A percentile compares a stretch with the other conserved stretches of the same genome.
phyloP scores from a whole-genome alignment of 2,329 filamentous ascomycete genomes.

The Clarireedia homoeocarpa region DNA sequence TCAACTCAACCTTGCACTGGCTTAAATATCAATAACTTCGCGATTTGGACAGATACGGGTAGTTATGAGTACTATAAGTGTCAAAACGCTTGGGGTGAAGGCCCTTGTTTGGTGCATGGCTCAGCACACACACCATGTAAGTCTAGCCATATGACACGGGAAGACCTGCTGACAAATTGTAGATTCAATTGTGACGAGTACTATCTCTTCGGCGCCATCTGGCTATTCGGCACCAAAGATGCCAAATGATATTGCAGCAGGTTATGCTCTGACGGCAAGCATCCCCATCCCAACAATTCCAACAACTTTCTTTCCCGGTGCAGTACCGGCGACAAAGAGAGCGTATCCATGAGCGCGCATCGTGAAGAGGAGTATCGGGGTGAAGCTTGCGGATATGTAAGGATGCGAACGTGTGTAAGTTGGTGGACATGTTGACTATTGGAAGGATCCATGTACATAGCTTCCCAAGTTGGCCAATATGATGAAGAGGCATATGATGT shows the following conservation, averaged over 20 bases:
- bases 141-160: neutral
- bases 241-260: constrained; percentile 8
- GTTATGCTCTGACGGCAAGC: constrained; percentile 5
- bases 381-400: neutral
- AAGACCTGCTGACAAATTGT: neutral
- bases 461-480: too few species aligned
- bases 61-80: constrained; percentile 7
- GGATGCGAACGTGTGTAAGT: neutral
- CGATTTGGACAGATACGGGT: constrained; percentile 29
- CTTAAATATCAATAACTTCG: constrained; percentile 30
- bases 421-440: neutral
- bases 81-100: constrained; percentile 9
- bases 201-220: constrained; percentile 3
- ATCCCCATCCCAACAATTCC: constrained; percentile 13
- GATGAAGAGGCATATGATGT: too few species aligned
- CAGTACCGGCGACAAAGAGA: constrained; percentile 11
- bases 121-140: constrained; percentile 7
- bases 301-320: constrained; percentile 13
- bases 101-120: constrained; percentile 3
- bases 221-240: constrained; percentile 12
- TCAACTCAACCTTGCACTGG: constrained; percentile 23
- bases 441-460: too few species aligned
- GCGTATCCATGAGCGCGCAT: constrained; percentile 1
- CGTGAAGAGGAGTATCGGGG: neutral
- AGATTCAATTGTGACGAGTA: constrained; percentile 5